A percentile compares a stretch with the other conserved stretches of the same genome.
Conservation (phyloP, 352 stramenopile species). For the Plasmopara halstedii region DNA sequence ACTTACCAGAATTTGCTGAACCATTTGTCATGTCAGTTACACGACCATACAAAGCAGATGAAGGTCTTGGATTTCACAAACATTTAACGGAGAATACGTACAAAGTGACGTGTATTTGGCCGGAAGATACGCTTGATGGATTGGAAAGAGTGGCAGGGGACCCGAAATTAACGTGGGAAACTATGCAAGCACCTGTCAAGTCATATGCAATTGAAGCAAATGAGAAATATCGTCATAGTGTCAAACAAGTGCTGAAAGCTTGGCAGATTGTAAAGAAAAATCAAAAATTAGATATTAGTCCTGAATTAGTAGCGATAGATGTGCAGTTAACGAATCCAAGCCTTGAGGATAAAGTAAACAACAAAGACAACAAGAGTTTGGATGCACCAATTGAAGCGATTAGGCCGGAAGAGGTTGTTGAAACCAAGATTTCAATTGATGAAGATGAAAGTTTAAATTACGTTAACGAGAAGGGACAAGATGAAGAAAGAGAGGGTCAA, state of each 20-base stretch:
- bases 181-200: slow-evolving; percentile 47
- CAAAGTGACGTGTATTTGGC: slow-evolving; percentile 58
- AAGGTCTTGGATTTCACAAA: slow-evolving; percentile 31
- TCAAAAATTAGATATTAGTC: neutral
- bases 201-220: slow-evolving; percentile 59
- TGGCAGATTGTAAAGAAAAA: slow-evolving; percentile 12
- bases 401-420: slow-evolving; percentile 5
- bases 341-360: too few relatives aligned
- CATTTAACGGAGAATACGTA: slow-evolving; percentile 13
- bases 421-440: slow-evolving; percentile 5
- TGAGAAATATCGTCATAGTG: slow-evolving; percentile 35
- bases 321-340: too few relatives aligned
- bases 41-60: slow-evolving; percentile 21
- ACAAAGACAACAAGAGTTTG: too few relatives aligned
- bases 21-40: slow-evolving; percentile 33
- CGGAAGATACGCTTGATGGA: slow-evolving; percentile 25
- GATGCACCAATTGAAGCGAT: too few relatives aligned
- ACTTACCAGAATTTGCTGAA: slow-evolving; percentile 38
- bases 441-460: too few relatives aligned
- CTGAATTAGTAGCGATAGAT: slow-evolving; percentile 5
- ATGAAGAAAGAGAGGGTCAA: neutral
- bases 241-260: neutral
- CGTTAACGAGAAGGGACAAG: neutral
- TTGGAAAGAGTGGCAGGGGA: slow-evolving; percentile 25
- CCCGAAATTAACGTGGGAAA: slow-evolving; percentile 55